Conservation (phyloP, 352 stramenopile genomes). For the Aphanomyces stellatus region DNA sequence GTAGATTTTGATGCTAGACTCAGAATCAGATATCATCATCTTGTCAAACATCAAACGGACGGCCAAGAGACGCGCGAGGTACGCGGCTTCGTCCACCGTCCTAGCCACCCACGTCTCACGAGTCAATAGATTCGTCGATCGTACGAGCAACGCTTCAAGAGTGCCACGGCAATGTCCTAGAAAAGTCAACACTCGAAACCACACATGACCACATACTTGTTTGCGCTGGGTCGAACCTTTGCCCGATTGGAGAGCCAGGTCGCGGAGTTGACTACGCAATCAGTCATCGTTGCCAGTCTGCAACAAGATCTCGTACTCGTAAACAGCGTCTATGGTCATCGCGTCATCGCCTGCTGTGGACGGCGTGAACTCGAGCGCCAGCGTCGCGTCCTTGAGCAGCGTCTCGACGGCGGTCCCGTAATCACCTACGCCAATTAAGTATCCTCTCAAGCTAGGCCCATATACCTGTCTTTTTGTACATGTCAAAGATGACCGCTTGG, state of each 20-base stretch:
- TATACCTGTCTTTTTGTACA: constrained; percentile 3
- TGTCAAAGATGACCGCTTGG: constrained; percentile 8
- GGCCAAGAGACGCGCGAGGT: constrained; percentile 62
- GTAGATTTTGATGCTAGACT: constrained; percentile 67
- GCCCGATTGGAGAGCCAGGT: constrained; percentile 48
- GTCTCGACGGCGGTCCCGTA: constrained; percentile 43
- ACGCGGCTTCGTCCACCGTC: constrained; percentile 47
- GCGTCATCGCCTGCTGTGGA: neutral
- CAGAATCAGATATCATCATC: neutral
- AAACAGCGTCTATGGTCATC: constrained; percentile 41
- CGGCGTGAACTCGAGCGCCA: neutral
- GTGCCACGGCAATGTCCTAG: constrained; percentile 35
- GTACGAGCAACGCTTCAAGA: constrained; percentile 41
- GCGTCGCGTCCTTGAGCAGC: constrained; percentile 28
- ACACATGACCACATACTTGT: constrained; percentile 20
- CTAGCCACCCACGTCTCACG: constrained; percentile 16
- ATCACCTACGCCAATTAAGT: constrained; percentile 23
- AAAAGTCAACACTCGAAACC: neutral
- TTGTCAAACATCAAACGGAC: constrained; percentile 26
- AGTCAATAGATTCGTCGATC: neutral
- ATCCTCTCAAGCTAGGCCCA: neutral
- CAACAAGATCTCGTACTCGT: constrained; percentile 19
- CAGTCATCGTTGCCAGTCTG: neutral
- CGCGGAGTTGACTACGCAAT: constrained; percentile 30
- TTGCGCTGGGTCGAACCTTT: constrained; percentile 47